phyloP scores from a whole-genome alignment of 2,329 filamentous ascomycete genomes.

The Paracoccidioides brasiliensis region DNA sequence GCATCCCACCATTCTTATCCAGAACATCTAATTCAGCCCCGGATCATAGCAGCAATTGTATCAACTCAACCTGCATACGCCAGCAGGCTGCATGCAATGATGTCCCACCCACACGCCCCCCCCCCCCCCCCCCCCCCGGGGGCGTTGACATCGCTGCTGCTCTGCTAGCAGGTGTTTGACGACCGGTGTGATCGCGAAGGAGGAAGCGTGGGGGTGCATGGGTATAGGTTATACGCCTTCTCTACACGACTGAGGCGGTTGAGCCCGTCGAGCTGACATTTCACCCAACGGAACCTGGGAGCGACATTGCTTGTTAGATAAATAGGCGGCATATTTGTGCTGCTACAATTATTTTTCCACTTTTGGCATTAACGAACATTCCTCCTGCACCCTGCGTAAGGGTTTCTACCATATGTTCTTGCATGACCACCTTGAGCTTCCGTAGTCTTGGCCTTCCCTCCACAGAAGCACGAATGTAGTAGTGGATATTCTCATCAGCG shows the following conservation, averaged over 20 bases:
- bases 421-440: background rate
- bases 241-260: background rate
- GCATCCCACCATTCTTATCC: background rate
- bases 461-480: background rate
- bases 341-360: background rate
- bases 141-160: constrained; percentile 1
- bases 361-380: background rate
- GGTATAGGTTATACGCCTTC: background rate
- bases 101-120: background rate
- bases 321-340: background rate
- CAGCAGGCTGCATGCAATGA: constrained; percentile 1
- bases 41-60: background rate
- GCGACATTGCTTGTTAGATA: background rate
- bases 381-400: constrained; percentile 2
- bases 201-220: constrained; percentile 1
- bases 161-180: background rate
- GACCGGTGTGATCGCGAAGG: background rate
- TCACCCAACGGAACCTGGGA: constrained; percentile 5
- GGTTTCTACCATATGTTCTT: constrained; percentile 1
- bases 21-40: background rate
- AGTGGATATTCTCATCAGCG: constrained; percentile 1
- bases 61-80: background rate
- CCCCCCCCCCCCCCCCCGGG: background rate
- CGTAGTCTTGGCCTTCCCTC: background rate
- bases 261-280: constrained; percentile 5